A percentile compares a stretch with the other conserved stretches of the same genome.
Conservation (phyloP, 768 basidiomycete genomes). For the Cyathus striatus region DNA sequence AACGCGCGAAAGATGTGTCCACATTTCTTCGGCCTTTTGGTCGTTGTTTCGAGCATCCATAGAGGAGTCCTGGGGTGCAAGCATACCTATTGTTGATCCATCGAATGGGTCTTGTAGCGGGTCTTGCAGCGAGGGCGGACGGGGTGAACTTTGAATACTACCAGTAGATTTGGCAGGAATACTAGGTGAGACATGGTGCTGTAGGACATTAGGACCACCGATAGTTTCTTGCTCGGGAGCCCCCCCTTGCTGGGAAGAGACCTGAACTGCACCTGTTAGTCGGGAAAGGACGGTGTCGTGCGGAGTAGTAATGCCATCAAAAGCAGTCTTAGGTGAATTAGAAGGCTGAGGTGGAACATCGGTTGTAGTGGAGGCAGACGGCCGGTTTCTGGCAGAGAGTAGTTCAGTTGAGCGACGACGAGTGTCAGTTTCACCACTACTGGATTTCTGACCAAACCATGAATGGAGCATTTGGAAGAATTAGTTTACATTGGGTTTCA, state of each 20-base stretch:
- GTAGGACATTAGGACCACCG: no score
- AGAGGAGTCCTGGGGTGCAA: constrained; percentile 14
- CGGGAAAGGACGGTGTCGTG: constrained; percentile 1
- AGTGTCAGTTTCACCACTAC: background rate
- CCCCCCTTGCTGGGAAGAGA: background rate
- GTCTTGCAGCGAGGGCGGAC: constrained; percentile 4
- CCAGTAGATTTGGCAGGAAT: no score
- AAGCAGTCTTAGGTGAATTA: background rate
- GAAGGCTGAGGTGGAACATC: no score
- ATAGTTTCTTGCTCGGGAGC: no score
- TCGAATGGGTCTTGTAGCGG: constrained; percentile 42
- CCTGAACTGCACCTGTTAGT: background rate
- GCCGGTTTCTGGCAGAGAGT: background rate
- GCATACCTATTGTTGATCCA: constrained; percentile 34
- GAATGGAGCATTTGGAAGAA: constrained; percentile 14
- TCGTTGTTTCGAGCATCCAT: constrained; percentile 8
- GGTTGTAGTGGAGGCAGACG: background rate
- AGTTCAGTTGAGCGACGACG: background rate
- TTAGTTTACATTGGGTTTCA: background rate
- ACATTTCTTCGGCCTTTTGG: constrained; percentile 48
- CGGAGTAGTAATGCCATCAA: background rate
- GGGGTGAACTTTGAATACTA: background rate
- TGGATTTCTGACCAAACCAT: constrained; percentile 13
- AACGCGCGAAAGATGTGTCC: constrained; percentile 66
- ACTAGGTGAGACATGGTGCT: no score